Conservation (phyloP, 371 early-diverging fungal genomes). For the Mucor racemosus region DNA sequence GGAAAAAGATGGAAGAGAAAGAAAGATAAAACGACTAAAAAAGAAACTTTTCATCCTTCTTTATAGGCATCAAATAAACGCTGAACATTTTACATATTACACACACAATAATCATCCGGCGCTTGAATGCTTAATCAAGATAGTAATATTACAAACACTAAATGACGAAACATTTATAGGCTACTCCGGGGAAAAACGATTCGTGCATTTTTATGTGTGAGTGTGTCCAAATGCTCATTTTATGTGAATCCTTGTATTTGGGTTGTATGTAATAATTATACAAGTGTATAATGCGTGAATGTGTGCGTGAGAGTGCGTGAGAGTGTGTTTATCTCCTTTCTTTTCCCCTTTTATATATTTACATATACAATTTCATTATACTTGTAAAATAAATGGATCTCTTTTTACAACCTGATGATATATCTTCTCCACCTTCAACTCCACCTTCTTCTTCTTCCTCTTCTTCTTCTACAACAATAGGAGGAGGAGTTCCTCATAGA, state of each 20-base stretch:
- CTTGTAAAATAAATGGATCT: background rate
- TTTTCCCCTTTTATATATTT: background rate
- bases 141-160: no score
- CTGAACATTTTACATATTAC: no score
- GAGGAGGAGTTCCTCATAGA: background rate
- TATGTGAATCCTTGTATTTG: background rate
- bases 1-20: background rate
- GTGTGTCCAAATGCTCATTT: background rate
- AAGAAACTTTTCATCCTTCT: background rate
- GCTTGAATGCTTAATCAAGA: no score
- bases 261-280: background rate
- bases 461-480: slow-evolving; percentile 17
- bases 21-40: background rate
- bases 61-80: no score
- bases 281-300: background rate
- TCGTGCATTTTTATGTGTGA: background rate
- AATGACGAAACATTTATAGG: background rate
- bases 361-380: background rate
- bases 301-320: background rate
- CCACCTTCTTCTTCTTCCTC: slow-evolving; percentile 11
- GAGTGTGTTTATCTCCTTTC: background rate
- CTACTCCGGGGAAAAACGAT: background rate
- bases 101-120: no score
- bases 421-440: background rate
- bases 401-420: slow-evolving; percentile 21